Evolutionary conservation across 257 asterid species (phyloP).

Genomic region (Orobanche coerulescens): DNA sequence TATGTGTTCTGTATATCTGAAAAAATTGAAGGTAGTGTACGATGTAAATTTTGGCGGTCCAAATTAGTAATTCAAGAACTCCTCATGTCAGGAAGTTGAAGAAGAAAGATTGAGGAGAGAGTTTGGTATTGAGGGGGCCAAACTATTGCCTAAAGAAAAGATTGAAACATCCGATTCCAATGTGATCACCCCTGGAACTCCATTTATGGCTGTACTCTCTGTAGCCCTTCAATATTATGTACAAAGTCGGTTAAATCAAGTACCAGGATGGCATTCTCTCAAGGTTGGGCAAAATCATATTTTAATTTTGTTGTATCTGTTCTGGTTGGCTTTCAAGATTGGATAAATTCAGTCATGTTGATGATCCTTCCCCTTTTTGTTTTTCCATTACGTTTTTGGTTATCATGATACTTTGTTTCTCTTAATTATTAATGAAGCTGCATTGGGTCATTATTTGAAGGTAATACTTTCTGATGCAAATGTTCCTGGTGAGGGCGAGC

Average conservation of each 20-base stretch:
- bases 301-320: background rate
- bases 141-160: conserved; percentile 53
- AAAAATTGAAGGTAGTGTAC: conserved; percentile 9
- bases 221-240: conserved; percentile 87
- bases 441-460: conserved; percentile 68
- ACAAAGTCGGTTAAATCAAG: conserved; percentile 70
- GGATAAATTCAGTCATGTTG: conserved; percentile 30
- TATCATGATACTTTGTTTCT: conserved; percentile 36
- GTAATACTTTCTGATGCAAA: conserved; percentile 94
- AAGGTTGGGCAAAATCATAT: conserved; percentile 49
- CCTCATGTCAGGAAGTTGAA: conserved; percentile 67
- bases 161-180: conserved; percentile 87
- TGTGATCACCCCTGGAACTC: conserved; percentile 96
- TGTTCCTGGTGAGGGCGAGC: conserved; percentile 99
- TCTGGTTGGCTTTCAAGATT: conserved; percentile 19
- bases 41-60: conserved; percentile 8
- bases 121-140: conserved; percentile 55
- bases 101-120: conserved; percentile 70
- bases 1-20: conserved; percentile 31
- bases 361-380: conserved; percentile 30
- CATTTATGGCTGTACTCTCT: conserved; percentile 88
- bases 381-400: conserved; percentile 26
- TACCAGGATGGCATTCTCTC: conserved; percentile 76
- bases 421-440: conserved; percentile 44
- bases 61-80: conserved; percentile 17